Percentiles rank a stretch among this genome's conserved stretches.
These are phyloP conservation scores for Holtermannia corniformis DNA, from an alignment of 768 basidiomycete species.

Conservation along the genomic window DNA sequence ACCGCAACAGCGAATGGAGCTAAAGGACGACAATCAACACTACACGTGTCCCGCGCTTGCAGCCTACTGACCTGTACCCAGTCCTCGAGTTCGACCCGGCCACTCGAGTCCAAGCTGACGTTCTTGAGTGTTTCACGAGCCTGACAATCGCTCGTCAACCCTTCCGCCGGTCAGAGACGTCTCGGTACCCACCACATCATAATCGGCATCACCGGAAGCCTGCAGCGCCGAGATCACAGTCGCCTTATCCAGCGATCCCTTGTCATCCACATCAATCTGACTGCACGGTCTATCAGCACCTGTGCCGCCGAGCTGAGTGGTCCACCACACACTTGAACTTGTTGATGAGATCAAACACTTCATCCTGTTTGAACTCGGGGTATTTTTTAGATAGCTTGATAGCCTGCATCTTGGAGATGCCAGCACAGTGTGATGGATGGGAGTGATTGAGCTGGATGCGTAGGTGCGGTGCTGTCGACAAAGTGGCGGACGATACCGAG, in stretches of 20 bases:
- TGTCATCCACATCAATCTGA: slow-evolving; percentile 40
- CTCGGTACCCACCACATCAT: slow-evolving; percentile 54
- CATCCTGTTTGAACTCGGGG: slow-evolving; percentile 81
- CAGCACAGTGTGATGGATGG: too few species aligned
- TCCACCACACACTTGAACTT: slow-evolving; percentile 74
- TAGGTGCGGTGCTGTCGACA: too few species aligned
- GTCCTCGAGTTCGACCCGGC: slow-evolving; percentile 92
- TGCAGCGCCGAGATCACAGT: slow-evolving; percentile 70
- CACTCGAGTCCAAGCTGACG: slow-evolving; percentile 87
- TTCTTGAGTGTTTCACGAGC: slow-evolving; percentile 71
- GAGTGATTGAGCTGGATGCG: too few species aligned
- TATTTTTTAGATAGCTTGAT: slow-evolving; percentile 83
- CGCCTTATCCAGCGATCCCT: slow-evolving; percentile 50
- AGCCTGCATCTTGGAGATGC: slow-evolving; percentile 34
- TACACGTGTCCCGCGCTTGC: too few species aligned
- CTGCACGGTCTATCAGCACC: slow-evolving; percentile 12
- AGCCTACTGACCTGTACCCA: slow-evolving; percentile 90
- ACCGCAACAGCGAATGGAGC: slow-evolving; percentile 12
- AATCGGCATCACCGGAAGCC: slow-evolving; percentile 66
- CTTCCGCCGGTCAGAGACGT: background rate
- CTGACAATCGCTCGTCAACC: slow-evolving; percentile 27
- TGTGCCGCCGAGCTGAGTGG: background rate
- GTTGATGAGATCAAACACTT: slow-evolving; percentile 88
- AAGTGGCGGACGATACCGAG: too few species aligned
- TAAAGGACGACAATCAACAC: background rate